These are phyloP conservation scores for Peronosclerospora sorghi DNA, from an alignment of 352 stramenopile genomes.

Conservation along the genomic window DNA sequence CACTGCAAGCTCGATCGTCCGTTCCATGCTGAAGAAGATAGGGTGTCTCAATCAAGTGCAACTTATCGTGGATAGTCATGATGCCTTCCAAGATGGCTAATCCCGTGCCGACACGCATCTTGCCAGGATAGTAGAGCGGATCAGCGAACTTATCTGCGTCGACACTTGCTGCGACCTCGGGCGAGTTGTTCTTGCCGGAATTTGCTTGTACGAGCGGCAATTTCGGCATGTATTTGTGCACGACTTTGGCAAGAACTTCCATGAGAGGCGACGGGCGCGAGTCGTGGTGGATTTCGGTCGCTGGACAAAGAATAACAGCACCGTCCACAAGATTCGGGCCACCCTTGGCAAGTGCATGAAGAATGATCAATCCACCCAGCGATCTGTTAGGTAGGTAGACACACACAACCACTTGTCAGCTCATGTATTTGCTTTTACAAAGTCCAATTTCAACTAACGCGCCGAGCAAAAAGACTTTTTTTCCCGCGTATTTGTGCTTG, in stretches of 20 bases:
- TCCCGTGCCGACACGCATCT: slow-evolving; percentile 60
- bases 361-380: slow-evolving; percentile 52
- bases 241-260: slow-evolving; percentile 35
- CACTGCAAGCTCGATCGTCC: slow-evolving; percentile 54
- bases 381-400: slow-evolving; percentile 43
- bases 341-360: slow-evolving; percentile 43
- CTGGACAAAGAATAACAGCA: slow-evolving; percentile 57
- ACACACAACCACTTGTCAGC: slow-evolving; percentile 2
- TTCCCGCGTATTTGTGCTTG: slow-evolving; percentile 44
- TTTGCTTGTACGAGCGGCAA: slow-evolving; percentile 50
- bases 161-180: slow-evolving; percentile 38
- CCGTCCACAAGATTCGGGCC: slow-evolving; percentile 44
- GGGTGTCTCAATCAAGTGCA: slow-evolving; percentile 50
- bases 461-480: slow-evolving; percentile 66
- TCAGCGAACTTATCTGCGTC: slow-evolving; percentile 47
- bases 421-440: background rate
- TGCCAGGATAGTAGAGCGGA: slow-evolving; percentile 62
- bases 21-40: slow-evolving; percentile 70
- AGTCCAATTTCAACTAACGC: slow-evolving; percentile 22
- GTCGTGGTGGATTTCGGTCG: slow-evolving; percentile 50
- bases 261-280: slow-evolving; percentile 36
- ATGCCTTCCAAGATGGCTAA: slow-evolving; percentile 61
- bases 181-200: slow-evolving; percentile 48
- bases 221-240: slow-evolving; percentile 52
- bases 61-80: slow-evolving; percentile 37